Conservation (phyloP, 805 yeast genomes). For the Kockiozyma suomiensis region DNA sequence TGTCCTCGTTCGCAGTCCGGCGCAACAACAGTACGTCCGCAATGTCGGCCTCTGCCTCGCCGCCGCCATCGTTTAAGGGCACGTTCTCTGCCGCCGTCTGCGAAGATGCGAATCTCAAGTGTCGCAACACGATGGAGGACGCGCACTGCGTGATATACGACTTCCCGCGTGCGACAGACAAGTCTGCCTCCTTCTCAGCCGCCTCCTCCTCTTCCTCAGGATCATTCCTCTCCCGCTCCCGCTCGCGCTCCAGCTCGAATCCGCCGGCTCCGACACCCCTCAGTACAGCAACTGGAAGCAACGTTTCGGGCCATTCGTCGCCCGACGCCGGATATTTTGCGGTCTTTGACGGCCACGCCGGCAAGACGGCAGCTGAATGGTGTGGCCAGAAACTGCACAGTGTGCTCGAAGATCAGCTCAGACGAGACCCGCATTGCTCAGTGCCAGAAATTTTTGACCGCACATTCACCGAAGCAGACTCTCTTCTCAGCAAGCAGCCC, state of each 20-base stretch:
- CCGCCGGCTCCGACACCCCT: conserved; percentile 4
- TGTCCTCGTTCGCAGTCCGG: conserved; percentile 12
- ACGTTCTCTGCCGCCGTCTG: conserved; percentile 85
- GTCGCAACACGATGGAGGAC: conserved; percentile 91
- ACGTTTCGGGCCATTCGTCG: conserved; percentile 15
- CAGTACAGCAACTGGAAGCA: conserved; percentile 1
- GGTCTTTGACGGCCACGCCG: conserved; percentile 96
- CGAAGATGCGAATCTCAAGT: conserved; percentile 81
- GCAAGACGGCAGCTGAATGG: conserved; percentile 89
- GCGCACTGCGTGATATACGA: conserved; percentile 91
- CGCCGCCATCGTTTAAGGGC: conserved; percentile 42
- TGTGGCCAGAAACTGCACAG: conserved; percentile 85
- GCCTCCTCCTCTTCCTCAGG: conserved; percentile 3
- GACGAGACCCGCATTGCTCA: conserved; percentile 44
- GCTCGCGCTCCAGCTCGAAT: conserved; percentile 10
- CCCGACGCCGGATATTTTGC: conserved; percentile 93
- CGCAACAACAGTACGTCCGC: background rate
- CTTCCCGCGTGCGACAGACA: conserved; percentile 62
- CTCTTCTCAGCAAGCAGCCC: conserved; percentile 58
- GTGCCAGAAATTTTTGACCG: conserved; percentile 67
- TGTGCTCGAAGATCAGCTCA: conserved; percentile 48
- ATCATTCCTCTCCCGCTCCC: conserved; percentile 1
- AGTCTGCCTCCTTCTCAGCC: background rate
- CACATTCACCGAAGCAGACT: conserved; percentile 77
- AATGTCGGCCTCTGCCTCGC: background rate